Conservation (phyloP, 768 basidiomycete genomes). For the Amanita rimosa region DNA sequence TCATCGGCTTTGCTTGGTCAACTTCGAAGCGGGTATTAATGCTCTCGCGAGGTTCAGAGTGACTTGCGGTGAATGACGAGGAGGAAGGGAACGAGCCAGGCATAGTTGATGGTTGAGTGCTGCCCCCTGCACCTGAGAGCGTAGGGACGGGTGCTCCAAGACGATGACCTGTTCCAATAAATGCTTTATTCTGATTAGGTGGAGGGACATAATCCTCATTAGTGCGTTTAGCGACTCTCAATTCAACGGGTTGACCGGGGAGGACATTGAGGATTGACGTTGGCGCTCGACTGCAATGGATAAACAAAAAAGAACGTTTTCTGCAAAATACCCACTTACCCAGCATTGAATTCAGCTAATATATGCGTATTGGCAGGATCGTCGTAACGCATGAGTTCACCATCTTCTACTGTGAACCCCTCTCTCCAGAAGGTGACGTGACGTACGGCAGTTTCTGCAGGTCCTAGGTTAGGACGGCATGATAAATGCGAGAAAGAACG, state of each 20-base stretch:
- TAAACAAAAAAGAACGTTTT: not conserved
- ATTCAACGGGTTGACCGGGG: slow-evolving; percentile 73
- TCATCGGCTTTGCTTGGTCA: slow-evolving; percentile 72
- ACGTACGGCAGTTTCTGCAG: slow-evolving; percentile 53
- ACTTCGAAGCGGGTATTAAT: slow-evolving; percentile 62
- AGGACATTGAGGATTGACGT: slow-evolving; percentile 62
- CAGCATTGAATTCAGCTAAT: slow-evolving; percentile 67
- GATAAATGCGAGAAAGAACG: too few relatives aligned
- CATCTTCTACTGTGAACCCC: slow-evolving; percentile 88
- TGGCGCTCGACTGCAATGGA: slow-evolving; percentile 55
- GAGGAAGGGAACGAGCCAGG: slow-evolving; percentile 49
- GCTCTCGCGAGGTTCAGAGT: slow-evolving; percentile 19
- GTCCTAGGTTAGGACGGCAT: not conserved
- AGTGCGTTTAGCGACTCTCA: slow-evolving; percentile 62
- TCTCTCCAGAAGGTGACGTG: slow-evolving; percentile 87
- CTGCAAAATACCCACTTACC: slow-evolving; percentile 31
- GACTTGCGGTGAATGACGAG: slow-evolving; percentile 12
- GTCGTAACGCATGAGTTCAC: slow-evolving; percentile 74
- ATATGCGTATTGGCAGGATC: slow-evolving; percentile 62
- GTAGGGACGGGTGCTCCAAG: slow-evolving; percentile 70
- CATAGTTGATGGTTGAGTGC: slow-evolving; percentile 21
- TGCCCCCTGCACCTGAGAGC: slow-evolving; percentile 7
- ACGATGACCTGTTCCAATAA: slow-evolving; percentile 67
- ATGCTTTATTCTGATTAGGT: slow-evolving; percentile 38
- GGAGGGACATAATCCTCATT: slow-evolving; percentile 57